Base-by-base conservation (phyloP, 2,329 filamentous ascomycete species). In the Hymenoscyphus repandus region DNA sequence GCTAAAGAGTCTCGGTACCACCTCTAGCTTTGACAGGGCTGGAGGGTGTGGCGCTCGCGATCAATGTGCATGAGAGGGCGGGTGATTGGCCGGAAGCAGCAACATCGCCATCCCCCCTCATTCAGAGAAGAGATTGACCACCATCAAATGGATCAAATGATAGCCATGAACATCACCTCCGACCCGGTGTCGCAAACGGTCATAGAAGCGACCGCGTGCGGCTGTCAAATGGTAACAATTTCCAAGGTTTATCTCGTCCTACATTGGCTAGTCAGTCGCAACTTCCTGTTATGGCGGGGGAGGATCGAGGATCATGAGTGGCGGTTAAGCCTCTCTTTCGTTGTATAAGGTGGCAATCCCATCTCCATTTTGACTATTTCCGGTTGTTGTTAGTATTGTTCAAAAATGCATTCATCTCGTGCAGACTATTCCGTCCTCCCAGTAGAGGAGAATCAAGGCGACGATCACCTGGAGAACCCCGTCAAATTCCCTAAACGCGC, bases 41-140 rank as follows among this genome's bases (percentile, higher is more conserved):
- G 6, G 17, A 41, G 18, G 18, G 39, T 41, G n/a, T 17, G 18
- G 39, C 10, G 27, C 36, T 20, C n/a, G n/a, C 31, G 37, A 40
- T 44, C 30, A 15, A 27, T 45, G 50, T 22, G 34, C 27, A 30
- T 27, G 17, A 17, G 15, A 17, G 45, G 15, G 45, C 51, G 36
- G 51, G 30, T 53, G 53, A 54, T 58, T 50, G 48, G 49, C 42
- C 34, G 18, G 40, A 47, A 17, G n/a, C 49, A 50, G 34, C 47
- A 47, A 51, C 49, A 54, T 56, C 56, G 33, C 47, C 53, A 46
- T 11, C 40, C 27, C 52, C 53, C 52, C 50, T 47, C 45, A 33
- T 18, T 27, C 32, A 46, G 31, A 37, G 31, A 34, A 36, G 38
- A 38, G 39, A 39, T 41, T 44, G 45, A 48, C 10, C 37, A 48